Base-by-base conservation (phyloP, 768 basidiomycete genomes). In the Agrocybe chaxingu region DNA sequence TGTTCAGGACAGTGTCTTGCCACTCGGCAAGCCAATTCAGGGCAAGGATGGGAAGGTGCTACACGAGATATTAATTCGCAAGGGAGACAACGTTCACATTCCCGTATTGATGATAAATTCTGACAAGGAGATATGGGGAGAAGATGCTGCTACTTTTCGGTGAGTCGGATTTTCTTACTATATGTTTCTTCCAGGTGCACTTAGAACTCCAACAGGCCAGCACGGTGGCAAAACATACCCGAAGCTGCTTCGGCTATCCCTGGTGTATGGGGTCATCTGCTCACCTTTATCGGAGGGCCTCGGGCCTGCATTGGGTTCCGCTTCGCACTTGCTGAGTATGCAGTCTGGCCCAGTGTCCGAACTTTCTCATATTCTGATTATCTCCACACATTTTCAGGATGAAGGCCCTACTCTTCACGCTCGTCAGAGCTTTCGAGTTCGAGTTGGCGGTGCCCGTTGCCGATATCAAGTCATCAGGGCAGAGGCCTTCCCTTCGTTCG, bases 301-400 rank as follows among this genome's bases (percentile, higher is more conserved):
- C 74, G 76, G n/a, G 74, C 82, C 0, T 89, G 85, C 53, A 85
- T 87, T 34, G 84, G 84, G 0, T 86, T 79, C 60, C 76, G 80
- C 3, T 87, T 87, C 60, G 71, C 85, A 8, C 62, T 86, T 18
- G 67, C 78, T 11, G 82, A 83, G 80, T 82, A 51, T 34, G 80
- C 72, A 2, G 32, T 6, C 35, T 16, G 29, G 31, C 11, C 16
- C 36, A 16, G 16, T 24, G 24, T 24, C 24, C 24, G 24, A 24
- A 4, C 32, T 2, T 13, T 35, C 8, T 29, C 9, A 16, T 12
- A 31, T 24, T 8, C 37, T 46, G 3, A 42, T 35, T 47, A 8
- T 47, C 10, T 31, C 36, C 4, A 9, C 12, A 2, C 24, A 24
- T 24, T 24, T 24, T 45, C 24, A 69, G 67, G 52, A 64, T 63